Base-by-base conservation (phyloP, 768 basidiomycete genomes). In the Tulasnella sp. region DNA sequence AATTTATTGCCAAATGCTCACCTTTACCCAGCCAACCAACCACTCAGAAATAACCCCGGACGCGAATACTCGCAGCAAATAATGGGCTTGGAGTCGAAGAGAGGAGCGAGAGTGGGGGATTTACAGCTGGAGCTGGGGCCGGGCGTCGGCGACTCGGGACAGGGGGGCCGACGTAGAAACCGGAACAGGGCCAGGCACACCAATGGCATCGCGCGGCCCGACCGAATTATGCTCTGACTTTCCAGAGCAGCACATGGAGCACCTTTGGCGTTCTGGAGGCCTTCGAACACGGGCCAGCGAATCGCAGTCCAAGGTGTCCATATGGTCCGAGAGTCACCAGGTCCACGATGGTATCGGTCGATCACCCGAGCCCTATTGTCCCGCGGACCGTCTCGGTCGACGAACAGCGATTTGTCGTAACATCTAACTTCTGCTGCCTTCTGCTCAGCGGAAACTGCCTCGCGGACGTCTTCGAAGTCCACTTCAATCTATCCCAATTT, bases 211-310 rank as follows among this genome's bases (percentile, higher is more conserved):
- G 29, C 61, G 61, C 61, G 61, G 26, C 26, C 61, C 61, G 29
- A 67, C 61, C 61, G 61, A 67, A 67, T 67, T 67, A 67, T 67
- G 61, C 61, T 67, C 61, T 35, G 61, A 67, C 61, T 67, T 67
- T 35, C 13, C 29, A 29, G 16, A 13, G 61, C 61, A 67, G 61
- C 61, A 67, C 61, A 67, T 67, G 61, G 61, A 67, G 61, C 61
- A 29, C 61, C 32, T 32, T 67, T 11, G 61, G 61, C 61, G 61
- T 29, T 26, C 61, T 35, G 6, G 61, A 67, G 61, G 61, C 61
- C 61, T 67, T 67, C 61, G 61, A 67, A 67, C 61, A 35, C 23
- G 61, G 26, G 61, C 29, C 61, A 67, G 61, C 61, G 61, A 67
- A 67, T 67, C 61, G 61, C 32, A 67, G 61, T 26, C 15, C 26